Evolutionary conservation across 768 basidiomycete genomes (phyloP).

Genomic region (Psilocybe cubensis): DNA sequence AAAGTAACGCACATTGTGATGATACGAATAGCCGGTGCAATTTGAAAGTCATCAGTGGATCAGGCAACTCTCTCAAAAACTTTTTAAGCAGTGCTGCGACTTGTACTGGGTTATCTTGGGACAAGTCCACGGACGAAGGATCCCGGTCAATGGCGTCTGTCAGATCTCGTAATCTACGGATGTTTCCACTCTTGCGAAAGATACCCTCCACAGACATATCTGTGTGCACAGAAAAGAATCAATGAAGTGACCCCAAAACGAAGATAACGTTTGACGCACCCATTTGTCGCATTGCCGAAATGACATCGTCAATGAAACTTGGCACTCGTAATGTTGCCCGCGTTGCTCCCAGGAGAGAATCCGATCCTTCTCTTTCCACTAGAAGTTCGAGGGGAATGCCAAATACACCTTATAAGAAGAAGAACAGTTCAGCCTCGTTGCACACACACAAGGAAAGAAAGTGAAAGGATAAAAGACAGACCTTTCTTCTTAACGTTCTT

Average conservation of each 20-base stretch:
- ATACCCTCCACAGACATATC: constrained; percentile 99
- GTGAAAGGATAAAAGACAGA: constrained; percentile 29
- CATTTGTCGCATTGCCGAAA: constrained; percentile 99
- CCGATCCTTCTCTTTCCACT: constrained; percentile 94
- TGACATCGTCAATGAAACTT: constrained; percentile 97
- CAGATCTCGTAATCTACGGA: constrained; percentile 87
- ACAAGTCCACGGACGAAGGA: constrained; percentile 86
- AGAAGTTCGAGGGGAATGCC: constrained; percentile 90
- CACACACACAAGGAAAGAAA: not conserved
- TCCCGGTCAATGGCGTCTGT: constrained; percentile 96
- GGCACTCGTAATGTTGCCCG: constrained; percentile 86
- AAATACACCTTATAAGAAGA: constrained; percentile 77
- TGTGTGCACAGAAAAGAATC: constrained; percentile 31
- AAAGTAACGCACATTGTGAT: constrained; percentile 74
- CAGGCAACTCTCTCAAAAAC: constrained; percentile 94
- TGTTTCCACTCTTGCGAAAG: constrained; percentile 98
- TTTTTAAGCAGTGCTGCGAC: constrained; percentile 96
- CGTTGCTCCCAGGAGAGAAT: constrained; percentile 90
- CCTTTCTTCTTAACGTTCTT: constrained; percentile 91
- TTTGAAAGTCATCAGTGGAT: constrained; percentile 95
- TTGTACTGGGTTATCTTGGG: constrained; percentile 95
- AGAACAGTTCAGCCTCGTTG: constrained; percentile 16
- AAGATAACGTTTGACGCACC: constrained; percentile 50
- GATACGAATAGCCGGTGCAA: constrained; percentile 87
- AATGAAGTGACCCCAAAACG: not conserved